Base-by-base conservation (phyloP, 2,329 filamentous ascomycete genomes). In the Cadophora luteo-olivacea region DNA sequence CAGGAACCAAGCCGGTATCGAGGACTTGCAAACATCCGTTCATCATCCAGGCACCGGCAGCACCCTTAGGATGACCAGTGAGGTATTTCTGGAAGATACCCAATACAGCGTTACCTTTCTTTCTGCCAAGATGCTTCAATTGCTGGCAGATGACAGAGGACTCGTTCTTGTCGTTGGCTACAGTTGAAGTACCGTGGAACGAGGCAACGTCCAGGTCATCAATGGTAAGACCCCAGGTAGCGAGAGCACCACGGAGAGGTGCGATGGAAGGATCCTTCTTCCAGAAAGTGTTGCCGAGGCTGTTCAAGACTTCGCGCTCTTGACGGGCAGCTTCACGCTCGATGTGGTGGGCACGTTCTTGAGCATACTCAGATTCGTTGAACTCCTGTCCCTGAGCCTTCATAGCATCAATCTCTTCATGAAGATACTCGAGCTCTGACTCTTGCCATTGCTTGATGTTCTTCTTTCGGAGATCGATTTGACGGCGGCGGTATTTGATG, bases 11-110 rank as follows among this genome's bases (percentile, higher is more conserved):
- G 78, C 96, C 96, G 63, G 87, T 91, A 85, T 98, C 97, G 76
- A 99, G 88, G 57, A 97, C 93, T 81, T 99, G 96, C 80, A 99
- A 84, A 80, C 93, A 96, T 73, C 96, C 96, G 85, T 99, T 99
- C 87, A 99, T 90, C 96, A 99, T 99, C 94, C 96, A 99, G 61
- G 95, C 96, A 85, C 96, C 96, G 69, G 96, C 96, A 77, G 96
- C 95, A 90, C 96, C 96, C 89, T 99, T 99, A 77, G 96, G 96
- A 80, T 99, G 96, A 81, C 96, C 96, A 65, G 97, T 99, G 70
- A 99, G 90, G 81, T 97, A 98, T 83, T 99, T 99, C 84, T 99
- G 96, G 92, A 98, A 99, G 80, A 99, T 94, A 84, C 94, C 96
- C 73, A 98, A 83, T 16, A 99, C 86, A 38, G 96, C 94, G 78